A percentile compares a stretch with the other conserved stretches of the same genome.
phyloP scores from a whole-genome alignment of 371 early-diverging fungal species.

The Mortierella sp. region DNA sequence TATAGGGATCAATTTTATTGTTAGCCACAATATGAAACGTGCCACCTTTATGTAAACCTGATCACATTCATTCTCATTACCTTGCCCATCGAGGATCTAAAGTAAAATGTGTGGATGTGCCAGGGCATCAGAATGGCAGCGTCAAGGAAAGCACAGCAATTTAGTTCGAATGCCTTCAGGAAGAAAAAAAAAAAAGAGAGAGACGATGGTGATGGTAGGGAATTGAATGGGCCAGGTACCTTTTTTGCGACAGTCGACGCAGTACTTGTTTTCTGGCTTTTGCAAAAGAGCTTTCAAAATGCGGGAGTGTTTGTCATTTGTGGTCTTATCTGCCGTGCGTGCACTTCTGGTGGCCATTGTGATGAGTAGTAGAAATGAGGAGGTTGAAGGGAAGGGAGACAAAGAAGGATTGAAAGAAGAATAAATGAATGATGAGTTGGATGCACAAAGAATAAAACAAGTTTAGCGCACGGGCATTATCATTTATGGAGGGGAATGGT shows the following conservation, averaged over 20 bases:
- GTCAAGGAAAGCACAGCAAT: neutral
- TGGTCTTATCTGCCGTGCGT: conserved; percentile 80
- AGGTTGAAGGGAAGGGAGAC: neutral
- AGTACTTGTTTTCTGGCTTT: conserved; percentile 78
- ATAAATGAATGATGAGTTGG: neutral
- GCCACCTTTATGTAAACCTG: neutral
- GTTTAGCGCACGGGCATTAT: neutral
- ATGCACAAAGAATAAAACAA: neutral
- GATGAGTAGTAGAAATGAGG: neutral
- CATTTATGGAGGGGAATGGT: neutral
- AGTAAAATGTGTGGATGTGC: neutral
- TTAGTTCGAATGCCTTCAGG: neutral
- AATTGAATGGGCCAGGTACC: conserved; percentile 58
- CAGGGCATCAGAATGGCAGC: neutral
- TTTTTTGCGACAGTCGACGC: conserved; percentile 88
- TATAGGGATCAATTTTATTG: neutral
- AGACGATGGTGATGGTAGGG: too few species aligned
- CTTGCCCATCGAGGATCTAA: conserved; percentile 90
- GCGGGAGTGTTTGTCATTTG: conserved; percentile 78
- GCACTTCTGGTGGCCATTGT: conserved; percentile 81
- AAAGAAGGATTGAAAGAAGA: neutral
- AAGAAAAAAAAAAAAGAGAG: neutral
- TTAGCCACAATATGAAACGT: conserved; percentile 6
- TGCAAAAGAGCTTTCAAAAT: conserved; percentile 81
- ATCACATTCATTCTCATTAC: conserved; percentile 6